phyloP scores from a whole-genome alignment of 768 basidiomycete species.

The Solioccasus polychromus region DNA sequence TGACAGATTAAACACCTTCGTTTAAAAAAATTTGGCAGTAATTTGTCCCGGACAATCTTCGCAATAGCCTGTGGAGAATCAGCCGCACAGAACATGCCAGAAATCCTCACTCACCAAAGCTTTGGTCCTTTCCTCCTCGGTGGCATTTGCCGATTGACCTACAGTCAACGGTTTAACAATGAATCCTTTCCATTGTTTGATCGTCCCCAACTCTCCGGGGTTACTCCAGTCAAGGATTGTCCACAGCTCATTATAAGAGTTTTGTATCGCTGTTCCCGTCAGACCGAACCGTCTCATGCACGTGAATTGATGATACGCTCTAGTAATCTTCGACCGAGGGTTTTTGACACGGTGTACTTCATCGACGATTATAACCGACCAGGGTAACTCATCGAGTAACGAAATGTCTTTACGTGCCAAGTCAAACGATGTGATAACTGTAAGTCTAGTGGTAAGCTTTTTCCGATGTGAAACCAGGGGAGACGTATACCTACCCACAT shows the following conservation, averaged over 20 bases:
- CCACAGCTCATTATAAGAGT: slow-evolving; percentile 88
- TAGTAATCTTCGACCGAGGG: slow-evolving; percentile 57
- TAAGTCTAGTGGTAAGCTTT: background rate
- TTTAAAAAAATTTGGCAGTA: slow-evolving; percentile 82
- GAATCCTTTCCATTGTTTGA: slow-evolving; percentile 72
- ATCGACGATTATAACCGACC: slow-evolving; percentile 77
- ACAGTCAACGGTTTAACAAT: slow-evolving; percentile 63
- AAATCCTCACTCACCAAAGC: slow-evolving; percentile 40
- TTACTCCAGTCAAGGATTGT: slow-evolving; percentile 92
- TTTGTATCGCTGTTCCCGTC: slow-evolving; percentile 85
- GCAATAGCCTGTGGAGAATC: slow-evolving; percentile 50
- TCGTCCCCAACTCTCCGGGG: slow-evolving; percentile 71
- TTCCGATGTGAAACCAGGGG: background rate
- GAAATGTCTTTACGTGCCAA: slow-evolving; percentile 70
- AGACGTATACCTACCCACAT: slow-evolving; percentile 59
- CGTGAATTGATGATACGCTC: slow-evolving; percentile 67
- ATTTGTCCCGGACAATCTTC: slow-evolving; percentile 52
- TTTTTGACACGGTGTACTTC: slow-evolving; percentile 93
- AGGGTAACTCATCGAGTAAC: slow-evolving; percentile 62
- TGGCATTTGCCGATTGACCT: slow-evolving; percentile 67
- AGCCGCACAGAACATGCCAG: background rate
- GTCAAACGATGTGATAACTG: slow-evolving; percentile 84
- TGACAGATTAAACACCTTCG: slow-evolving; percentile 50
- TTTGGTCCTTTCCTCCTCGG: slow-evolving; percentile 56
- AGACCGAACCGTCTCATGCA: slow-evolving; percentile 78